Base-by-base conservation (phyloP, 352 stramenopile genomes). In the Globisporangium camurandrum region DNA sequence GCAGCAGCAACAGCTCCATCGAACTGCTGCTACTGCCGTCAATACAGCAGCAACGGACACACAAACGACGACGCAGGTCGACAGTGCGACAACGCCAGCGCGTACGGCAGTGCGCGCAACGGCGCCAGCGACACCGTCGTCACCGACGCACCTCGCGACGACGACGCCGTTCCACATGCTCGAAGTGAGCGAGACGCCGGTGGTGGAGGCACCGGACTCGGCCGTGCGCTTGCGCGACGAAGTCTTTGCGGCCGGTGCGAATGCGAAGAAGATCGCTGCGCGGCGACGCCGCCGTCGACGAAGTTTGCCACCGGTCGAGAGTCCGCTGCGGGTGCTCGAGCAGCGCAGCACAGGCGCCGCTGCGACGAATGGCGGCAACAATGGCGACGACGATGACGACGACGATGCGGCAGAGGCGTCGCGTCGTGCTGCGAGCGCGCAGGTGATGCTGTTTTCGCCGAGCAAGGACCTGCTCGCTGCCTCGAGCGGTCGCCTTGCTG, bases 401-500 rank as follows among this genome's bases (percentile, higher is more conserved):
- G 37, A 31, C 37, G 64, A 57, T 33, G 33, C 45, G 16, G 38
- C 14, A 1, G 27, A 17, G 10, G 24, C 36, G 5, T 7, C 41
- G 20, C 44, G 34, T 3, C 30, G 14, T 12, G 30, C 30, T 34
- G 30, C 19, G 9, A 22, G 36, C 10, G 16, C 36, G 36, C 36
- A 19, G 10, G 43, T 56, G 19, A 56, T 61, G 59, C 51, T 87
- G 19, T 88, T 87, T 50, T 87, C 78, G 5, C 71, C 75, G 10
- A 73, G 46, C 51, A 66, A 69, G 52, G 55, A 66, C 37, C 48
- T 64, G 11, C 54, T 54, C n/a, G 58, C 53, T 8, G 66, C 55
- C 31, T 40, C 46, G 20, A 50, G 46, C 22, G 59, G 49, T 16
- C 14, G 33, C 12, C 9, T 12, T 34, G 43, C 36, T 5, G 59